Conservation (phyloP, 176 grass and related monocot genomes). For the Chrysopogon serrulatus region DNA sequence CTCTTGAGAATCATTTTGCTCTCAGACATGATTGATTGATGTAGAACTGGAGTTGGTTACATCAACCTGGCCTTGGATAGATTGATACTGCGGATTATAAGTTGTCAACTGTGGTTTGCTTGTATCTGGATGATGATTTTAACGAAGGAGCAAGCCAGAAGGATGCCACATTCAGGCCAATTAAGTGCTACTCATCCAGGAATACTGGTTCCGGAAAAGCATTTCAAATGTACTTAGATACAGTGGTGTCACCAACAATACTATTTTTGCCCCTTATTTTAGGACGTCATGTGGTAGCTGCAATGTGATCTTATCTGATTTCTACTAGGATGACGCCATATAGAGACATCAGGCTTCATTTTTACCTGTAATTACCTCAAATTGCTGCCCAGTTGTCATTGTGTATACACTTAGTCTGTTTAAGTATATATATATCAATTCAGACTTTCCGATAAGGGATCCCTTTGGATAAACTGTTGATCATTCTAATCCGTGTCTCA, state of each 20-base stretch:
- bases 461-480: neutral
- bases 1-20: neutral
- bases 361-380: constrained; percentile 45
- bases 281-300: constrained; percentile 15
- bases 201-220: constrained; percentile 11
- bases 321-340: constrained; percentile 28
- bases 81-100: neutral
- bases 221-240: constrained; percentile 12
- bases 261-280: neutral
- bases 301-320: constrained; percentile 26
- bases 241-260: constrained; percentile 10
- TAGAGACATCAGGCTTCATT: constrained; percentile 20
- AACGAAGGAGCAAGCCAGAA: neutral
- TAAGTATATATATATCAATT: constrained; percentile 40
- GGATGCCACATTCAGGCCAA: neutral
- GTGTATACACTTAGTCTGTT: constrained; percentile 22
- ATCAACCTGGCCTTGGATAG: neutral
- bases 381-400: constrained; percentile 11
- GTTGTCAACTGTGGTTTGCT: neutral
- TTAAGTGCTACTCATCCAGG: neutral
- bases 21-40: constrained; percentile 22
- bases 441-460: constrained; percentile 10
- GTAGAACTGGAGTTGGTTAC: constrained; percentile 13
- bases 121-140: constrained; percentile 12
- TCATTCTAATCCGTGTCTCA: neutral